Evolutionary conservation across 2,329 filamentous ascomycete genomes (phyloP).

Genomic region (Pestalotiopsis sp.): DNA sequence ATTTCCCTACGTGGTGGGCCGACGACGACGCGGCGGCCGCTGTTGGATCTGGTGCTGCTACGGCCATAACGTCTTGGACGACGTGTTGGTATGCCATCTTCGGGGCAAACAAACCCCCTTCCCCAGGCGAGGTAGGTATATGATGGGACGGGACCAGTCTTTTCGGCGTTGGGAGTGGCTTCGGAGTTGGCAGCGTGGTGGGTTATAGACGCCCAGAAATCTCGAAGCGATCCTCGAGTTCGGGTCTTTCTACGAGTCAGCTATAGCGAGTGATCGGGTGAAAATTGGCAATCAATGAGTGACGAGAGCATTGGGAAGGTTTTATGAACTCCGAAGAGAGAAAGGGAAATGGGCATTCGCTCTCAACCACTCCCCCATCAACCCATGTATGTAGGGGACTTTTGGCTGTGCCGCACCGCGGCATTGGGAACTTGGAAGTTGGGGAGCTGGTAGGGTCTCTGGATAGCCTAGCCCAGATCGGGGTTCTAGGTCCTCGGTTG

Average conservation of each 20-base stretch:
- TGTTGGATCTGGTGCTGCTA: neutral
- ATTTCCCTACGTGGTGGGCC: conserved; percentile 6
- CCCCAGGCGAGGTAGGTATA: neutral
- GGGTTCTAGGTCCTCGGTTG: neutral
- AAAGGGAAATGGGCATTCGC: neutral
- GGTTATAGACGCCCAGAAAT: too few species aligned
- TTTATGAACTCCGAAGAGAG: conserved; percentile 3
- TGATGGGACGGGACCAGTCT: neutral
- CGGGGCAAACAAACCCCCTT: neutral
- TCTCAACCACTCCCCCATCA: neutral
- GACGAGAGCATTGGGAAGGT: neutral
- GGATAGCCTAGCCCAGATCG: neutral
- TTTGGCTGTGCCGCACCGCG: conserved; percentile 1
- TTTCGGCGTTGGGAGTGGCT: neutral
- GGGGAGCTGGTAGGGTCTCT: neutral
- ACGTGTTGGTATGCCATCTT: conserved; percentile 1
- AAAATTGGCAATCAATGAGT: neutral
- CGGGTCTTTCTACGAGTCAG: neutral
- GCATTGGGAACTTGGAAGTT: neutral
- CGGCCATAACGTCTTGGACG: neutral
- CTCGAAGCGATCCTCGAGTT: neutral
- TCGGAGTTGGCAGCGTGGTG: neutral
- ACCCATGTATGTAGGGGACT: neutral
- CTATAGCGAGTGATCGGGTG: conserved; percentile 1
- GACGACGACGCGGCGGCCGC: neutral